phyloP scores from a whole-genome alignment of 179 eudicot species.

The Beta corolliflora region DNA sequence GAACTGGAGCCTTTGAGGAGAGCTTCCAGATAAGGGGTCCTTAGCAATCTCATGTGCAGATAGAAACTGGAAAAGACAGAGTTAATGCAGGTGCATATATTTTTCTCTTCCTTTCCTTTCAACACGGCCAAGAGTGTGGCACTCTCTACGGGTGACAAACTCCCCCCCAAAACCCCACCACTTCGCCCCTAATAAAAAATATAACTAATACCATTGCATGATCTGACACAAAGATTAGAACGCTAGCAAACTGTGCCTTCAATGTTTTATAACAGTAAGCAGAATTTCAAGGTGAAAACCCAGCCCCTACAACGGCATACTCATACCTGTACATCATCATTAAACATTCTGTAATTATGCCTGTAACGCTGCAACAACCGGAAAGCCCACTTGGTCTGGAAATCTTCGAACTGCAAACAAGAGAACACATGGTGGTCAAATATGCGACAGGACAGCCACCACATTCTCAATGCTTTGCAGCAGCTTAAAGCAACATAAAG shows the following conservation, averaged over 20 bases:
- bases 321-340: slow-evolving; percentile 94
- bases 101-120: background rate
- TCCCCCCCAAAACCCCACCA: background rate
- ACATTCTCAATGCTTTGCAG: background rate
- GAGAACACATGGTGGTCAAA: background rate
- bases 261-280: background rate
- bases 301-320: slow-evolving; percentile 6
- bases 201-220: background rate
- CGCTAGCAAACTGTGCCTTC: background rate
- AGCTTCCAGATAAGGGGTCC: background rate
- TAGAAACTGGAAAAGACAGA: background rate
- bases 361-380: slow-evolving; percentile 89
- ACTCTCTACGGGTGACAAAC: background rate
- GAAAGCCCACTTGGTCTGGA: slow-evolving; percentile 99
- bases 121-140: background rate
- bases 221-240: background rate
- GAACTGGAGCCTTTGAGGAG: background rate
- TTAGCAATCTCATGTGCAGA: background rate
- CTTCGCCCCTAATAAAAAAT: background rate
- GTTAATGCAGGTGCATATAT: background rate
- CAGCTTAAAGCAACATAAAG: background rate
- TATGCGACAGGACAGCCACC: slow-evolving; percentile 1
- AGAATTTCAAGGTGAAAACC: background rate
- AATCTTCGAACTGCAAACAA: slow-evolving; percentile 85
- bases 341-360: slow-evolving; percentile 89